Evolutionary conservation across 495 filamentous ascomycete genomes (phyloP), one percentile per base, ranked within the genome.

Genomic region (Aspergillus asperescens): DNA sequence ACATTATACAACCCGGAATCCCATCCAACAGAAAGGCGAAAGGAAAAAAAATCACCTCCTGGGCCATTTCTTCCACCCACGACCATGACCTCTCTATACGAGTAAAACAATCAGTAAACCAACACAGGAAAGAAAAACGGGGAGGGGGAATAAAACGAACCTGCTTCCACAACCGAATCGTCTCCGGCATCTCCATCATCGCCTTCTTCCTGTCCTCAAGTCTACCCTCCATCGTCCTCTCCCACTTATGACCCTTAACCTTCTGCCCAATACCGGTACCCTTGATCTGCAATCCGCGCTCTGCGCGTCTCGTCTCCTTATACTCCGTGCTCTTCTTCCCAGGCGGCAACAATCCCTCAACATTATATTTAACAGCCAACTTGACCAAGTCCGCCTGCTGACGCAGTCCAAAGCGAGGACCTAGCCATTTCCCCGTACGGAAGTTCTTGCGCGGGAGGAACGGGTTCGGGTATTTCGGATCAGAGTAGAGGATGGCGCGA

Each of bases 191-290:
- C 51, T 81, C 84, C 74, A 88, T 64, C 90, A 98, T 97, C 46
- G 93, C 93, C 69, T 87, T 77, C 78, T 84, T 86, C 66, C 90
- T 81, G 74, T 85, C 82, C 68, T 95, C 91, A 75, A 97, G 79
- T 67, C 86, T 81, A 41, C 77, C 74, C 73, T 86, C 85, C 77
- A 96, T 72, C 56, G 84, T 88, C 69, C 93, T 81, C 78, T 98
- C 93, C 82, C 88, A 88, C 65, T 80, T 78, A 71, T 96, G 89
- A 62, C 93, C 93, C 83, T 96, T 96, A 58, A 95, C 90, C 67
- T 80, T 82, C 76, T 94, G 81, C n/a, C 90, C 90, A 54, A 89
- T 80, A 76, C 92, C 89, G 15, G 93, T 96, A 58, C 90, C 89
- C 79, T 87, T 93, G 56, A 95, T 83, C 38, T 81, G 73, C 59